Evolutionary conservation across 2,329 filamentous ascomycete species (phyloP).

Genomic region (Monosporascus ibericus): DNA sequence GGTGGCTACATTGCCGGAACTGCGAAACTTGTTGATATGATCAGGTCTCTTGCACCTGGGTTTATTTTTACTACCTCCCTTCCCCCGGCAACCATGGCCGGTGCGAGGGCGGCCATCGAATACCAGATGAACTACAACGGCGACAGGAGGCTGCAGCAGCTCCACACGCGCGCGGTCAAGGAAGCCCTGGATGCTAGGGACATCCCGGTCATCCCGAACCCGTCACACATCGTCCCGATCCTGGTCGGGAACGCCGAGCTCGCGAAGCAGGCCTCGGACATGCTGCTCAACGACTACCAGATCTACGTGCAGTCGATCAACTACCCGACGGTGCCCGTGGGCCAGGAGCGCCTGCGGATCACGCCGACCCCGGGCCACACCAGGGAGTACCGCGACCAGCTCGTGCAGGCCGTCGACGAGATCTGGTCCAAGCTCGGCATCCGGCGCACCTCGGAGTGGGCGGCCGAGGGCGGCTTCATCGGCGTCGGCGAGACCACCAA

Average conservation of each 20-base stretch:
- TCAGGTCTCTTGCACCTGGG: slow-evolving; percentile 89
- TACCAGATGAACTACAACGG: slow-evolving; percentile 83
- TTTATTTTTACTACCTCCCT: slow-evolving; percentile 99
- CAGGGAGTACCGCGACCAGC: slow-evolving; percentile 76
- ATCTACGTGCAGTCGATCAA: slow-evolving; percentile 99
- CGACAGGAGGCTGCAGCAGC: slow-evolving; percentile 86
- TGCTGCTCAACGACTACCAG: slow-evolving; percentile 80
- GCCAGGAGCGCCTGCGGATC: slow-evolving; percentile 94
- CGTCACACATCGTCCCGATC: slow-evolving; percentile 90
- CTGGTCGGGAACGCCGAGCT: slow-evolving; percentile 91
- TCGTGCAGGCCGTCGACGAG: slow-evolving; percentile 75
- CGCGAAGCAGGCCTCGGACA: slow-evolving; percentile 86
- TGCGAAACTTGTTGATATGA: slow-evolving; percentile 78
- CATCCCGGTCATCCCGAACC: slow-evolving; percentile 96
- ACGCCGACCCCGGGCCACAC: slow-evolving; percentile 92
- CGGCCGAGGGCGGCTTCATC: slow-evolving; percentile 83
- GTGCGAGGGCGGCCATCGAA: slow-evolving; percentile 83
- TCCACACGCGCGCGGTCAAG: slow-evolving; percentile 94
- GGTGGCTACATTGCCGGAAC: slow-evolving; percentile 96
- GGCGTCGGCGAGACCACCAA: slow-evolving; percentile 68
- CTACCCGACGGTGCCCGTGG: slow-evolving; percentile 94
- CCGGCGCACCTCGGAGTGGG: slow-evolving; percentile 92
- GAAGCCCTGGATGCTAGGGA: slow-evolving; percentile 69
- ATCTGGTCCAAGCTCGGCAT: slow-evolving; percentile 87
- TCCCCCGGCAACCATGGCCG: slow-evolving; percentile 94